Base-by-base conservation (phyloP, 2,329 filamentous ascomycete species). In the Exserohilum rostratum region DNA sequence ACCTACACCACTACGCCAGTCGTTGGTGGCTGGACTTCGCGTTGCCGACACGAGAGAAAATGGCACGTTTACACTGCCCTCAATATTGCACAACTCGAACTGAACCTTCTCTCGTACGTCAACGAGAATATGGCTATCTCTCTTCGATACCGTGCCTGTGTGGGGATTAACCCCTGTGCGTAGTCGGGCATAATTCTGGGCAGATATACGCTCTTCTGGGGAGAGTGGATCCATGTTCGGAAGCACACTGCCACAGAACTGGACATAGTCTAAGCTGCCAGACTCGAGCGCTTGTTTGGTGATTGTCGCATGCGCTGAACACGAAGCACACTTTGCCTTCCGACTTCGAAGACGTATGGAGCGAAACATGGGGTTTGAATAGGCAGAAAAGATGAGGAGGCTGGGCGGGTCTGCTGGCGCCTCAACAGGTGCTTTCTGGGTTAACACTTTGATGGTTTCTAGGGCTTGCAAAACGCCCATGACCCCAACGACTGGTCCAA, bases 391-490 rank as follows among this genome's bases (percentile, higher is more conserved):
- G 20, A 87, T 74, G 7, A 83, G 75, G 50, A 85, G 60, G 3
- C 69, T 77, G 56, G 76, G 77, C 50, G 72, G 73, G 50, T 70
- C 69, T 49, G 53, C 7, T 13, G 52, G 20, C 12, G 51, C 20
- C 3, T 53, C 37, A 66, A 3, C 68, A 27, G 20, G 18, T 72
- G 27, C 45, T 17, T 53, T 48, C 20, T 78, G 67, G 0, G 85
- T 82, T 13, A 97, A 82, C n/a, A 97, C 75, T 71, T 96, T 95
- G 67, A 98, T 87, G 0, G 91, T 87, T 76, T 98, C 92, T 1
- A 96, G 79, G 0, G 95, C 93, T 78, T 98, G 95, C 51, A 98
- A 77, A 0, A 96, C 87, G 6, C 95, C 95, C 91, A 99, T 97
- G 0, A 87, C 83, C 0, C 95, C 95, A 0, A 99, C 95, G 0